Evolutionary conservation across 2,329 filamentous ascomycete genomes (phyloP).

Genomic region (Teratosphaeriaceae sp.): DNA sequence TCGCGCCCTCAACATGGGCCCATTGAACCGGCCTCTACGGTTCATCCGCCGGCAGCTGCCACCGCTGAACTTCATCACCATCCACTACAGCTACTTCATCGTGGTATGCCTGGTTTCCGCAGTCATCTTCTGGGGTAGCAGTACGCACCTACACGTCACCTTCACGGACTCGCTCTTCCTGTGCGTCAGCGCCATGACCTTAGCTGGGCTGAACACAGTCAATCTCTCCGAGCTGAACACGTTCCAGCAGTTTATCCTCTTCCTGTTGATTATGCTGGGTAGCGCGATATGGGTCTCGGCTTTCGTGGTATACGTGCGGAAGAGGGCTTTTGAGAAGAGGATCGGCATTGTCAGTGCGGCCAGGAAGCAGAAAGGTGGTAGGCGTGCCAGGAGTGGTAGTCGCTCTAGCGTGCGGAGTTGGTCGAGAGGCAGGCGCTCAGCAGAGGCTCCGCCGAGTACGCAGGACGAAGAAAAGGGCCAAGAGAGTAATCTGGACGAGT

Average conservation of each 20-base stretch:
- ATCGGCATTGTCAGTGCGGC: slow-evolving; percentile 47
- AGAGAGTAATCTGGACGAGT: background rate
- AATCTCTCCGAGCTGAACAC: slow-evolving; percentile 58
- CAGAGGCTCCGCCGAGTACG: background rate
- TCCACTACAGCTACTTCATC: slow-evolving; percentile 64
- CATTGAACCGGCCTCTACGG: slow-evolving; percentile 14
- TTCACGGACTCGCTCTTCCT: slow-evolving; percentile 64
- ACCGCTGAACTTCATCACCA: slow-evolving; percentile 28
- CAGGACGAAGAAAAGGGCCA: background rate
- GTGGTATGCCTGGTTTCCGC: slow-evolving; percentile 49
- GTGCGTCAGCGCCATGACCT: slow-evolving; percentile 59
- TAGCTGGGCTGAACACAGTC: slow-evolving; percentile 61
- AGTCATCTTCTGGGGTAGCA: slow-evolving; percentile 55
- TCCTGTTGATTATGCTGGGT: slow-evolving; percentile 58
- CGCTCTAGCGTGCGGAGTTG: slow-evolving; percentile 23
- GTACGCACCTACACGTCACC: slow-evolving; percentile 42
- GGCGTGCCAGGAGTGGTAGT: slow-evolving; percentile 23
- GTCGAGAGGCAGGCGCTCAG: slow-evolving; percentile 6
- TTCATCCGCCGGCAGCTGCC: slow-evolving; percentile 17
- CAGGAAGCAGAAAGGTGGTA: slow-evolving; percentile 8
- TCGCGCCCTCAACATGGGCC: slow-evolving; percentile 7
- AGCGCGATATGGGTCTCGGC: slow-evolving; percentile 61
- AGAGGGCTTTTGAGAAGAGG: slow-evolving; percentile 55
- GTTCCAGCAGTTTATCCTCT: slow-evolving; percentile 62
- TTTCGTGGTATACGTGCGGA: slow-evolving; percentile 56